These are phyloP conservation scores for Cucumis cinereus DNA, from an alignment of 306 rosid genomes.

Conservation along the genomic window DNA sequence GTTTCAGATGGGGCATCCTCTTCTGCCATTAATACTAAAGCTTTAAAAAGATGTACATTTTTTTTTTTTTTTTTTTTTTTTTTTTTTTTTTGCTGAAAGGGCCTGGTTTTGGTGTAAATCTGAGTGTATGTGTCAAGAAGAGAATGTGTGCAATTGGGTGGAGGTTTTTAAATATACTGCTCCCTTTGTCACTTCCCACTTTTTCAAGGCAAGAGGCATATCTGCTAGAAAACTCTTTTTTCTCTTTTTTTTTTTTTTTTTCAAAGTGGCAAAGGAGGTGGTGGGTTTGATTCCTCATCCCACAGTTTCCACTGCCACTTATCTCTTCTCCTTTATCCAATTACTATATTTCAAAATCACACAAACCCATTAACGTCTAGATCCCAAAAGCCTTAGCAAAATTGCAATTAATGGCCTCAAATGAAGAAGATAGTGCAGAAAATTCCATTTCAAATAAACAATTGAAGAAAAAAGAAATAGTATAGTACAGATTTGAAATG, in stretches of 20 bases:
- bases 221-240: not conserved
- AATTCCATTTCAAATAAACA: not conserved
- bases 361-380: not conserved
- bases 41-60: slow-evolving; percentile 6
- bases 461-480: not conserved
- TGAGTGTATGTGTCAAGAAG: slow-evolving; percentile 19
- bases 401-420: slow-evolving; percentile 9
- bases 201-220: slow-evolving; percentile 19
- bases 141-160: slow-evolving; percentile 18
- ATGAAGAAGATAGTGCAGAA: not conserved
- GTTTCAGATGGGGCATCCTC: slow-evolving; percentile 22
- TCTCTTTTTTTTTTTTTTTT: not conserved
- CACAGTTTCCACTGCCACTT: slow-evolving; percentile 28
- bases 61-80: too few relatives aligned
- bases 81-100: not conserved
- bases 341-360: not conserved
- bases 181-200: slow-evolving; percentile 53
- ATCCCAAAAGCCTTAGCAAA: not conserved
- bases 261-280: slow-evolving; percentile 19
- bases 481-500: not conserved
- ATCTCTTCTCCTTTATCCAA: slow-evolving; percentile 6
- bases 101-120: not conserved
- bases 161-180: slow-evolving; percentile 20
- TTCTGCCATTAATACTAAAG: slow-evolving; percentile 18
- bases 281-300: slow-evolving; percentile 29